These are phyloP conservation scores for Oligophagozyma castellii DNA, from an alignment of 1,139 yeast genomes.

Conservation along the genomic window DNA sequence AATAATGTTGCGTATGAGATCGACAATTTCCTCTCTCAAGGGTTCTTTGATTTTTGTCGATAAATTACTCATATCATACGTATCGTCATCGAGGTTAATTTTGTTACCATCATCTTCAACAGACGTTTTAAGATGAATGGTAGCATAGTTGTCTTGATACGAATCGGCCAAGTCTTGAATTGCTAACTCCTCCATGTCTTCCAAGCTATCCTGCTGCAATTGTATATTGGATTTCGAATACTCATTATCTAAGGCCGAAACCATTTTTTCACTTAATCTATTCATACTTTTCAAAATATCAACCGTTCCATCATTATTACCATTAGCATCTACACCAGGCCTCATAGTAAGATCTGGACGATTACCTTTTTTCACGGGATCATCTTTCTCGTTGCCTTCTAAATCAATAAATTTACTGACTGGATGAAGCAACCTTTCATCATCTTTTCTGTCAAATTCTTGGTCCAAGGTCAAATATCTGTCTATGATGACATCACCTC, in stretches of 20 bases:
- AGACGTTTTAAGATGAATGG: constrained; percentile 36
- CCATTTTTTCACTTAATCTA: constrained; percentile 70
- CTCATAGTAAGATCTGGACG: constrained; percentile 86
- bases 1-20: constrained; percentile 33
- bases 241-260: constrained; percentile 37
- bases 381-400: constrained; percentile 70
- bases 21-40: constrained; percentile 25
- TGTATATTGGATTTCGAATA: constrained; percentile 25
- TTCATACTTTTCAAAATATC: constrained; percentile 81
- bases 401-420: constrained; percentile 58
- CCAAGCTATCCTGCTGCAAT: constrained; percentile 23
- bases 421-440: constrained; percentile 26
- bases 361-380: constrained; percentile 64
- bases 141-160: constrained; percentile 36
- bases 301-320: constrained; percentile 30
- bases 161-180: constrained; percentile 35
- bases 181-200: constrained; percentile 36
- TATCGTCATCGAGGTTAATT: constrained; percentile 18
- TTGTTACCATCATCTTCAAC: constrained; percentile 11
- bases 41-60: constrained; percentile 3
- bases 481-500: constrained; percentile 78
- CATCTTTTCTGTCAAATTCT: constrained; percentile 30
- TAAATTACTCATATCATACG: constrained; percentile 5
- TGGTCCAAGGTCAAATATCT: constrained; percentile 59
- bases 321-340: constrained; percentile 39